Evolutionary conservation across 2,329 filamentous ascomycete genomes (phyloP), one percentile per base, ranked within the genome.

Genomic region (Leptographium lundbergii): DNA sequence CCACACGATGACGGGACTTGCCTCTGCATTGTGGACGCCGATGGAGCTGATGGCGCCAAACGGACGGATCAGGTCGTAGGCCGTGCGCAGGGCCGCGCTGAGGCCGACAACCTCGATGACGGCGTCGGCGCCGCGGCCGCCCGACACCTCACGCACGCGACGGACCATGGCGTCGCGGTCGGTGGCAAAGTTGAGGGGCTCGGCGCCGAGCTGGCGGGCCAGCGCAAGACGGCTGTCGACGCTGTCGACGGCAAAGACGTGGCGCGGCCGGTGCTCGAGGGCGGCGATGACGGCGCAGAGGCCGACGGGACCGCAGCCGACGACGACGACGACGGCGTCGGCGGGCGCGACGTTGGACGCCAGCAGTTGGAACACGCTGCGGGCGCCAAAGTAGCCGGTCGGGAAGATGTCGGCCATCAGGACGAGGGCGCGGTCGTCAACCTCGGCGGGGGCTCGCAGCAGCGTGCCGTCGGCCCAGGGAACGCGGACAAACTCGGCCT

Each of bases 331-430:
- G 0, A 86, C 88, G 61, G 84, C 81, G 54, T 89, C 81, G 22
- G 77, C 72, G 57, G 86, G 80, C 59, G 84, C 77, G 17, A 62
- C 47, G 61, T 83, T 77, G 17, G 74, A 60, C 54, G 68, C 63
- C 47, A 86, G 77, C 67, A 85, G 73, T 60, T 81, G 81, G 70
- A 95, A 86, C 7, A 85, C 91, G 67, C 90, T 94, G 60, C 80
- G 79, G 5, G 88, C 88, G 7, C 89, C 91, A 66, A 91, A 95
- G 73, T 84, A 95, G 9, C 91, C 88, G 0, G 86, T 89, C 1
- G 91, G 91, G 71, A 94, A 95, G 66, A 96, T 95, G 68, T 96
- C 91, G 19, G 89, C 90, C 91, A 96, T 95, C 29, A 96, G 79
- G 7, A 95, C 84, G 55, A 95, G 77, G 42, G 84, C 84, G 63